Conservation (phyloP, 306 rosid genomes). For the Herpetospermum pedunculosum region DNA sequence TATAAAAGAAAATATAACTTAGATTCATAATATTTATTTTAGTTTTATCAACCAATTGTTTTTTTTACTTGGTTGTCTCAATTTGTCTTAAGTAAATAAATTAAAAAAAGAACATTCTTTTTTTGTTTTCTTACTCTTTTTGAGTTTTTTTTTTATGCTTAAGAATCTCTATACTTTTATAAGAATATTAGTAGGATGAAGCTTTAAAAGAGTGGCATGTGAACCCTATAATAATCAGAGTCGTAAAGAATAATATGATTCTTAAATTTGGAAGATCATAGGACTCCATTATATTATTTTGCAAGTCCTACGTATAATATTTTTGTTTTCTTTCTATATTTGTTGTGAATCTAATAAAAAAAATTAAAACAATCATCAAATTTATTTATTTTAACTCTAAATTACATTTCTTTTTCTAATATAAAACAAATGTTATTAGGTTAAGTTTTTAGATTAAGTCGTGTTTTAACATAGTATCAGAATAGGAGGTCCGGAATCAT, state of each 20-base stretch:
- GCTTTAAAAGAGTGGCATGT: neutral
- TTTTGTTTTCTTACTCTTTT: neutral
- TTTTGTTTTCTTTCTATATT: too few species aligned
- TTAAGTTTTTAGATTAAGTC: too few species aligned
- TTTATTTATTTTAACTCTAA: too few species aligned
- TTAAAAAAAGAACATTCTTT: neutral
- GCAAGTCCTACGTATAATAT: too few species aligned
- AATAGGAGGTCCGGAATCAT: too few species aligned
- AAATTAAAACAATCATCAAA: too few species aligned
- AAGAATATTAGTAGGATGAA: neutral
- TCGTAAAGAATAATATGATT: neutral
- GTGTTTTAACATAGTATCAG: too few species aligned
- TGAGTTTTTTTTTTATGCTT: neutral
- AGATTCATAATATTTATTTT: neutral
- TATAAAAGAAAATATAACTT: too few species aligned
- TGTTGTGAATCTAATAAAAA: too few species aligned
- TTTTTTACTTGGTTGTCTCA: neutral
- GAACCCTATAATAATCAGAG: neutral
- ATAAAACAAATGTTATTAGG: too few species aligned
- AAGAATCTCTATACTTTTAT: neutral
- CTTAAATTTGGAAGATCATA: neutral
- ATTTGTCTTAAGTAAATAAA: neutral
- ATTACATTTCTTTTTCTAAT: too few species aligned
- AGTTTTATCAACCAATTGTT: neutral
- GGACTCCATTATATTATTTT: too few species aligned